These are phyloP conservation scores for Turnera subulata DNA, from an alignment of 345 rosid genomes.

Conservation along the genomic window DNA sequence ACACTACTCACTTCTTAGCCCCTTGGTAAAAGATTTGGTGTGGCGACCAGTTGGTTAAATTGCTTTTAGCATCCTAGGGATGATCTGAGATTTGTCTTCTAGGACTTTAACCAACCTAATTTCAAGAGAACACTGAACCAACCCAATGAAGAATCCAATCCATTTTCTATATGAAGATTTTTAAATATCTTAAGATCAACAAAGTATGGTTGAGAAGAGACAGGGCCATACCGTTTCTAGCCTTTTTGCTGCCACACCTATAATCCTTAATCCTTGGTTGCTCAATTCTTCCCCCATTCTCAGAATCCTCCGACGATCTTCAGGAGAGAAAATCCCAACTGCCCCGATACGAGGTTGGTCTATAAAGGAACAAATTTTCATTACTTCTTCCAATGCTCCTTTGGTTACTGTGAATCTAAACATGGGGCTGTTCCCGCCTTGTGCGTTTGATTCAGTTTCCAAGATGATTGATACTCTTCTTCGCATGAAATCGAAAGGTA, in stretches of 20 bases:
- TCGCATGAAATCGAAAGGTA: slow-evolving; percentile 63
- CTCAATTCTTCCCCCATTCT: slow-evolving; percentile 48
- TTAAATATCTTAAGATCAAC: too few species aligned
- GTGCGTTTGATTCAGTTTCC: slow-evolving; percentile 35
- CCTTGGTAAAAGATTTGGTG: too few species aligned
- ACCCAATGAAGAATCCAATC: too few species aligned
- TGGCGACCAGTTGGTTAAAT: too few species aligned
- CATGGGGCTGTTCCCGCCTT: slow-evolving; percentile 17
- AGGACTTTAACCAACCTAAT: too few species aligned
- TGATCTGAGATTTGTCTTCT: too few species aligned
- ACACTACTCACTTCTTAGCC: too few species aligned
- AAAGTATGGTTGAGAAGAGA: neutral
- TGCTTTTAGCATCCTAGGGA: too few species aligned
- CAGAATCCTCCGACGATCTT: slow-evolving; percentile 41
- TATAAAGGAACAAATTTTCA: slow-evolving; percentile 55
- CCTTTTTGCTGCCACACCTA: slow-evolving; percentile 52
- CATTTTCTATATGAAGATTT: neutral
- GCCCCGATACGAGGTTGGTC: slow-evolving; percentile 31
- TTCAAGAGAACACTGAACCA: too few species aligned
- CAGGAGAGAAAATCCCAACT: slow-evolving; percentile 27
- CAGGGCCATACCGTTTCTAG: slow-evolving; percentile 33
- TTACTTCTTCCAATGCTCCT: slow-evolving; percentile 69
- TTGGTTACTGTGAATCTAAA: slow-evolving; percentile 46
- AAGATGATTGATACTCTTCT: slow-evolving; percentile 51
- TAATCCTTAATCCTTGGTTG: slow-evolving; percentile 52